Evolutionary conservation across 192 early-diverging fungal genomes (phyloP).

Genomic region (Allomyces arbusculus): DNA sequence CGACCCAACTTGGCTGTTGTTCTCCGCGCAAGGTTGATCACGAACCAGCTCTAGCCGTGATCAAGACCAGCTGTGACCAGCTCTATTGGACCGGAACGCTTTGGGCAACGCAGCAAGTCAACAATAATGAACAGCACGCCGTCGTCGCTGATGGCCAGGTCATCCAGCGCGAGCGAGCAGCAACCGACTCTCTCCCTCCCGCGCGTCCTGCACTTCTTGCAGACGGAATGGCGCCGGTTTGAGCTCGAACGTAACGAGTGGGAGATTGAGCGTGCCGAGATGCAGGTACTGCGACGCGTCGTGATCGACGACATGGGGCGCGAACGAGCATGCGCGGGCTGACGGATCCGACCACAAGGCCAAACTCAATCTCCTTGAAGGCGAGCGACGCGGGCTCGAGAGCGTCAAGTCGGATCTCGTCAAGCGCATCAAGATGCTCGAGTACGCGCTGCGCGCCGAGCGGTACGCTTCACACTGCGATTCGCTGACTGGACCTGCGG

Average conservation of each 20-base stretch:
- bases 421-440: conserved; percentile 32
- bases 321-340: too few species aligned
- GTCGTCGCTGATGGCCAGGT: too few species aligned
- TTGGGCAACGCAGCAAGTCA: too few species aligned
- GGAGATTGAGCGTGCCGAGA: conserved; percentile 26
- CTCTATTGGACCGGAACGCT: too few species aligned
- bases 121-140: too few species aligned
- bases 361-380: conserved; percentile 20
- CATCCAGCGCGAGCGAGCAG: too few species aligned
- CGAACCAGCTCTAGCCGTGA: too few species aligned
- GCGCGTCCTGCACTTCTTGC: conserved; percentile 32
- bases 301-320: too few species aligned
- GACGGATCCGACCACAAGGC: conserved; percentile 9
- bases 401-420: conserved; percentile 25
- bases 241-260: conserved; percentile 37
- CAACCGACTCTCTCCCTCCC: conserved; percentile 3
- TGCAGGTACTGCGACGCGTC: conserved; percentile 14
- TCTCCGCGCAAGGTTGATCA: too few species aligned
- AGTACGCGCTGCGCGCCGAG: conserved; percentile 15
- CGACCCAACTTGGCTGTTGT: too few species aligned
- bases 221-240: conserved; percentile 30
- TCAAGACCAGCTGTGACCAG: too few species aligned
- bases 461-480: neutral
- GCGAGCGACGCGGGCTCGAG: conserved; percentile 23
- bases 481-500: too few species aligned